phyloP scores from a whole-genome alignment of 352 stramenopile genomes.

The Pythium graminicola region DNA sequence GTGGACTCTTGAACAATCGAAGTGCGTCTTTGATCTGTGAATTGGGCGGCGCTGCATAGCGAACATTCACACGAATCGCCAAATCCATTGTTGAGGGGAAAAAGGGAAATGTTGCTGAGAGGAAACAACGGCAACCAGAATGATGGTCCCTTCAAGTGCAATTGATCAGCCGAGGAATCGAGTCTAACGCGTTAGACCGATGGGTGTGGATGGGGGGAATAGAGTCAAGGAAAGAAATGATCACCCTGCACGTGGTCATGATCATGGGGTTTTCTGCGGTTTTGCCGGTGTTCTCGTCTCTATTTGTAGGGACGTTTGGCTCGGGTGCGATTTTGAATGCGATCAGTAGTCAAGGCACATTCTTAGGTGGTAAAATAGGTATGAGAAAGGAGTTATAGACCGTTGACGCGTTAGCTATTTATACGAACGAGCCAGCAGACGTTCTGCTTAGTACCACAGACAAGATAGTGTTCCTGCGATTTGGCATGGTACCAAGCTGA shows the following conservation, averaged over 20 bases:
- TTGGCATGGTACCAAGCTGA: slow-evolving; percentile 18
- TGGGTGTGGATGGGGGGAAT: not conserved
- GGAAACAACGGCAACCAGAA: slow-evolving; percentile 4
- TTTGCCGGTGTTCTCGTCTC: slow-evolving; percentile 10
- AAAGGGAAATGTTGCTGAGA: slow-evolving; percentile 9
- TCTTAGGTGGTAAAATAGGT: not conserved
- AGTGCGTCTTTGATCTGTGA: slow-evolving; percentile 86
- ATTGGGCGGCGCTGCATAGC: slow-evolving; percentile 75
- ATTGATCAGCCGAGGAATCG: not conserved
- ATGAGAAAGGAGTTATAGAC: no score
- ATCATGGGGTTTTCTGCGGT: slow-evolving; percentile 17
- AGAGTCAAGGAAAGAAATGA: slow-evolving; percentile 11
- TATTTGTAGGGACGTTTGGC: slow-evolving; percentile 23
- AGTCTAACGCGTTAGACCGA: no score
- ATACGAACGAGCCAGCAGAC: slow-evolving; percentile 19
- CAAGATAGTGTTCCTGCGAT: no score
- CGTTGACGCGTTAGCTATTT: slow-evolving; percentile 13
- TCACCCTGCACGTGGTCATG: not conserved
- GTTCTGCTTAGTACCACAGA: no score
- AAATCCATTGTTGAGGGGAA: slow-evolving; percentile 57
- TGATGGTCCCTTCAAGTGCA: slow-evolving; percentile 28
- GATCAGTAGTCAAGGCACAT: slow-evolving; percentile 7
- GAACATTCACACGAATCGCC: slow-evolving; percentile 83
- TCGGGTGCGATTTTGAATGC: slow-evolving; percentile 24
- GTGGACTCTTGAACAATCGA: slow-evolving; percentile 81